These are phyloP conservation scores for Penicillium sp. DNA, from an alignment of 2,329 filamentous ascomycete genomes.

Conservation along the genomic window DNA sequence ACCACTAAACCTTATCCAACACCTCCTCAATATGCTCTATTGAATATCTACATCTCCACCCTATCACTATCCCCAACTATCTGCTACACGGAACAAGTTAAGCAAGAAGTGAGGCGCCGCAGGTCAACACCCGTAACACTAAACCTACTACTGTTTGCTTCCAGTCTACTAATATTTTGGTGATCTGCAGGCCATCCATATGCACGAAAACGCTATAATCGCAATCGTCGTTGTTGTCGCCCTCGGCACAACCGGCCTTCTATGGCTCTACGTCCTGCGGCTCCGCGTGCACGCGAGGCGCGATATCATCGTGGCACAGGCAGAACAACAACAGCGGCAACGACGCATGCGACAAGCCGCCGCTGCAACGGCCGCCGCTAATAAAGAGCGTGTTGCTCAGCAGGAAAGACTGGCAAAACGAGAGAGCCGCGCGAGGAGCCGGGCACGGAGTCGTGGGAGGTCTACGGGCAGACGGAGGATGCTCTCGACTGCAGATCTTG, in stretches of 20 bases:
- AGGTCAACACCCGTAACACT: not conserved
- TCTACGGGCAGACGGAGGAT: not conserved
- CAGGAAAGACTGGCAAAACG: not conserved
- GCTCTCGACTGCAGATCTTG: not conserved
- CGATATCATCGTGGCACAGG: not conserved
- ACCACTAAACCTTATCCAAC: not conserved
- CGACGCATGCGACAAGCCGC: not conserved
- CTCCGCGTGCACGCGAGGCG: not conserved
- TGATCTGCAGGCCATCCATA: not conserved
- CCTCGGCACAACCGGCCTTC: constrained; percentile 9
- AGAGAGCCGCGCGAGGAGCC: not conserved
- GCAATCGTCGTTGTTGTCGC: constrained; percentile 14
- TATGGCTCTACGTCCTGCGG: constrained; percentile 1
- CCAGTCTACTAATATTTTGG: not conserved
- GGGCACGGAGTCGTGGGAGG: not conserved
- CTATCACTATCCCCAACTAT: not conserved
- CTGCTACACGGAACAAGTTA: not conserved
- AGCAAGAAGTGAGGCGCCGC: not conserved
- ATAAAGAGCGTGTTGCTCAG: not conserved
- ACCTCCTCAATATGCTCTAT: not conserved
- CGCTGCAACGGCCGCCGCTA: not conserved
- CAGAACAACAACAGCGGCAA: constrained; percentile 3
- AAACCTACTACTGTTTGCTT: not conserved
- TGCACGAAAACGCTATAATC: constrained; percentile 16
- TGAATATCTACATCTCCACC: not conserved